Evolutionary conservation across 2,329 filamentous ascomycete genomes (phyloP), one percentile per base, ranked within the genome.

Genomic region (Lasiodiplodia theobromae): DNA sequence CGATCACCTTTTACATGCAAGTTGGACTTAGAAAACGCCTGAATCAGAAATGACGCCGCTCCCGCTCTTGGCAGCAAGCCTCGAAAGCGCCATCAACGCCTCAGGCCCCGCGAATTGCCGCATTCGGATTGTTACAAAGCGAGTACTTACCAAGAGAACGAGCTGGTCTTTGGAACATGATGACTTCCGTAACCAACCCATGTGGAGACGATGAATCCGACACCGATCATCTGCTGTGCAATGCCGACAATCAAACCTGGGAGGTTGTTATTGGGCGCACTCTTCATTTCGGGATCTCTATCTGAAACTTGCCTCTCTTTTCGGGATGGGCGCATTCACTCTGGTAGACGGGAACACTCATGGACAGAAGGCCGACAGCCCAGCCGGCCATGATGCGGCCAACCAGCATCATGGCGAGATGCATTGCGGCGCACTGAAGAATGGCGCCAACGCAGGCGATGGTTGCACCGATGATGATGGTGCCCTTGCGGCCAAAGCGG

Each of bases 311-410:
- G 31, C 58, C 58, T 51, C 88, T 84, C 66, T 85, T 87, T 2
- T 84, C 85, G 0, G 87, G 83, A 71, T 87, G 83, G 0, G 88
- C 87, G 66, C 87, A 85, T 74, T 91, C 89, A 11, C 88, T 86
- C 69, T 89, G 88, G 74, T 91, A 91, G 40, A 88, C 84, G 3
- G 88, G 89, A 2, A 90, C 86, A 3, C 85, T 86, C 74, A 87
- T 88, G 21, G 84, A 86, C 71, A 89, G 82, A 21, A 86, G 75
- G 12, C 87, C 88, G 54, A 89, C 85, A 3, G 87, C 87, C 74
- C 86, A 84, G 5, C 87, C 87, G 38, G 85, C 87, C 68, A 89
- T 82, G 72, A 89, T 86, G 12, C 89, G 86, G 0, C 88, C 87
- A 8, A 85, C 82, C 67, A 83, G 82, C 74, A 84, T 88, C 87